These are phyloP conservation scores for Tetradesmus obliquus DNA, from an alignment of 139 green algal genomes.

Conservation along the genomic window DNA sequence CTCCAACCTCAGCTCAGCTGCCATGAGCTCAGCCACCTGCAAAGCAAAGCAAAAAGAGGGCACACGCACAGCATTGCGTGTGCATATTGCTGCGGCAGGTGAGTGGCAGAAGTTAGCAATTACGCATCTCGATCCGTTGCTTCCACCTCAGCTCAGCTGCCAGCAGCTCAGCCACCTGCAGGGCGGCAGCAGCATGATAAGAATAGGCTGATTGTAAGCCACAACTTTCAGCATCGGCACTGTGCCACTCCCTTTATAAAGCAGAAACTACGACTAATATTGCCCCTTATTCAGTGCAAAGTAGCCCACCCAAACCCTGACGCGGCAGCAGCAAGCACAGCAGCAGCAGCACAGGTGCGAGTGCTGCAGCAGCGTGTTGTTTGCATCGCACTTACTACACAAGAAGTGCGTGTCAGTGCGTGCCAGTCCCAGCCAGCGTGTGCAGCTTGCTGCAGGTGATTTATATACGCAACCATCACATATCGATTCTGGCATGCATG, in stretches of 20 bases:
- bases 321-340: not conserved
- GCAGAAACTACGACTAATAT: no score
- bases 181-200: not conserved
- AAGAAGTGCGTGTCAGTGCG: no score
- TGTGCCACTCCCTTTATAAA: no score
- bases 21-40: conserved; percentile 85
- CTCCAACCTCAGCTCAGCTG: conserved; percentile 66
- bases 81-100: not conserved
- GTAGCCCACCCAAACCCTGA: no score
- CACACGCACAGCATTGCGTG: not conserved
- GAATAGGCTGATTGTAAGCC: no score
- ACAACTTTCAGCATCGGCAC: no score
- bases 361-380: no score
- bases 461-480: not conserved
- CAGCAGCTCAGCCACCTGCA: not conserved
- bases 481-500: not conserved
- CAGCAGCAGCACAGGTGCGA: not conserved
- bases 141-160: no score
- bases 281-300: no score
- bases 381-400: no score
- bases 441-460: no score
- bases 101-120: not conserved
- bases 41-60: not conserved
- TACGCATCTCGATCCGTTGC: not conserved
- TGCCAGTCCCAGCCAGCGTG: not conserved